Evolutionary conservation across 1,284 basidiomycete genomes (phyloP), one percentile per base, ranked within the genome.

Genomic region (Ustilago bromivora): DNA sequence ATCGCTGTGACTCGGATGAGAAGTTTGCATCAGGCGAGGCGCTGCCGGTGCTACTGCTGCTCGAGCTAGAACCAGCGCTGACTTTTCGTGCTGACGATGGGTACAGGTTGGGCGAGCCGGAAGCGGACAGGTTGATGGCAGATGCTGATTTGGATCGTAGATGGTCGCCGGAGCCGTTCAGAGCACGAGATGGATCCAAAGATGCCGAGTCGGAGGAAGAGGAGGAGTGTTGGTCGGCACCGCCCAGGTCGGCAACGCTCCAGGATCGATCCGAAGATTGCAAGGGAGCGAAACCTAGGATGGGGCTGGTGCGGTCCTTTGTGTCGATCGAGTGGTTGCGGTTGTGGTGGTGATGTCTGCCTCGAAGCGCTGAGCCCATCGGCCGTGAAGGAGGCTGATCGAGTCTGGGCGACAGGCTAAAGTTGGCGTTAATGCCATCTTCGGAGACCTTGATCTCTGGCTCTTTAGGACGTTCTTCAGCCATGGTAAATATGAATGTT

Each of bases 291-390:
- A 78, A 73, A 13, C 76, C 76, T n/a, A 78, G 46, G 13, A 74
- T 78, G n/a, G 71, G 76, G 38, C 76, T 78, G 40, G 76, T 78
- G 53, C 76, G 71, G 35, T 78, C 76, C 41, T 78, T 78, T 36
- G 76, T 78, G 56, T 78, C 76, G 57, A 78, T 78, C 13, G 76
- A 78, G 41, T 78, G 76, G 23, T 66, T 73, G 53, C 76, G 71
- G 19, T 71, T 71, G 52, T 78, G 76, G 31, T 78, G 76, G 40
- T 70, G 61, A 49, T 63, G 68, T 23, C 61, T 52, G 36, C 75
- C 57, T 51, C 75, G 59, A 2, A 66, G 13, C 5, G 61, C 38
- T 31, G 71, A 56, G 36, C 65, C 67, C 52, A 66, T 57, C 3
- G 66, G 62, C 2, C 75, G 70, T 0, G 74, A 61, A 5, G 69